Evolutionary conservation across 371 early-diverging fungal genomes (phyloP).

Genomic region (Coemansia sp.): DNA sequence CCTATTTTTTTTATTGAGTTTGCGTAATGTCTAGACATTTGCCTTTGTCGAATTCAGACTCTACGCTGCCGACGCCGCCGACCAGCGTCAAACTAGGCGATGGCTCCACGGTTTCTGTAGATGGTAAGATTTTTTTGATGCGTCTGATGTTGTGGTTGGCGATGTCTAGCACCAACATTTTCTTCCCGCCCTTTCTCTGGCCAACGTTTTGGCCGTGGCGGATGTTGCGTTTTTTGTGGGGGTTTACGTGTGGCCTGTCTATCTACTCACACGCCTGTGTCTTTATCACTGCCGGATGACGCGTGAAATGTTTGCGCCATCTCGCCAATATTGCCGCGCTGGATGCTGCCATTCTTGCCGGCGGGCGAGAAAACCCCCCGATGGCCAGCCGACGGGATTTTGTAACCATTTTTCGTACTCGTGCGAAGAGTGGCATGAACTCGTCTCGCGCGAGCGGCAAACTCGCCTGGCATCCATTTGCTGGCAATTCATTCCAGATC

Average conservation of each 20-base stretch:
- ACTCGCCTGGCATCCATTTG: not conserved
- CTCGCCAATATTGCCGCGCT: not conserved
- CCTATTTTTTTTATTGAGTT: slow-evolving; percentile 16
- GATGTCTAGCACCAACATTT: slow-evolving; percentile 2
- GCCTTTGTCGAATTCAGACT: slow-evolving; percentile 39
- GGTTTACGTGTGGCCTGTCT: no score
- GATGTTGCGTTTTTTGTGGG: no score
- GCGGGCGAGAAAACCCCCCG: no score
- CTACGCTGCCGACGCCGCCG: slow-evolving; percentile 28
- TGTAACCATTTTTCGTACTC: not conserved
- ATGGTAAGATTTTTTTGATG: slow-evolving; percentile 35
- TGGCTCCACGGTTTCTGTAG: slow-evolving; percentile 28
- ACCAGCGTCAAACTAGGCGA: slow-evolving; percentile 25
- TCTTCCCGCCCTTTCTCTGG: not conserved
- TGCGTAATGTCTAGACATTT: slow-evolving; percentile 33
- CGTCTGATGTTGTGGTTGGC: not conserved
- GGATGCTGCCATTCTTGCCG: no score
- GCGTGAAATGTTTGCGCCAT: not conserved
- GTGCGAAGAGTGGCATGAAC: not conserved
- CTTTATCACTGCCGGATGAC: not conserved
- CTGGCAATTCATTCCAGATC: not conserved
- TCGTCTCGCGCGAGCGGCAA: not conserved
- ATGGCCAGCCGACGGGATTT: no score
- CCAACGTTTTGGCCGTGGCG: no score
- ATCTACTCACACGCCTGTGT: not conserved